phyloP scores from a whole-genome alignment of 2,329 filamentous ascomycete species.

The Penicillium sp. region DNA sequence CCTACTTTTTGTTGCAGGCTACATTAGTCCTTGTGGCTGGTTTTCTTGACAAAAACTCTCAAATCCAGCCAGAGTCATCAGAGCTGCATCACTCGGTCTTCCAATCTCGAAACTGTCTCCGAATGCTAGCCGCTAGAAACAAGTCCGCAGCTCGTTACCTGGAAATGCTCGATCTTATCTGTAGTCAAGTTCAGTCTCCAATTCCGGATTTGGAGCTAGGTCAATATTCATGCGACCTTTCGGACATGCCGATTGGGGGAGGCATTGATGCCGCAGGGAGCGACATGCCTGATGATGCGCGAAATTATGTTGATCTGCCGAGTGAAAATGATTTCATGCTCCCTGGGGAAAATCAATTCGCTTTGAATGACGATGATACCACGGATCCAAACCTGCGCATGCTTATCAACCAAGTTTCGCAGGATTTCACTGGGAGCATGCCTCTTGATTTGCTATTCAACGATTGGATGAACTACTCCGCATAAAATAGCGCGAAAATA shows the following conservation, averaged over 20 bases:
- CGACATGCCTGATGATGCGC: neutral
- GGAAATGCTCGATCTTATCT: constrained; percentile 5
- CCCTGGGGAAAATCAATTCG: neutral
- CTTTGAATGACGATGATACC: neutral
- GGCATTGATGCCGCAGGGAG: neutral
- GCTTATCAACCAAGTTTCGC: constrained; percentile 6
- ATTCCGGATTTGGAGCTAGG: neutral
- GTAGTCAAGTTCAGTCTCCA: constrained; percentile 2
- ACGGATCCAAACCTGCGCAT: constrained; percentile 2
- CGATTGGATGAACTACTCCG: constrained; percentile 2
- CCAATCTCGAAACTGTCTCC: constrained; percentile 2
- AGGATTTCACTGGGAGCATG: constrained; percentile 7
- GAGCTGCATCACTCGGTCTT: constrained; percentile 2
- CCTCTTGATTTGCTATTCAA: constrained; percentile 7
- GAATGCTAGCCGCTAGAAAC: neutral
- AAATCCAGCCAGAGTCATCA: neutral
- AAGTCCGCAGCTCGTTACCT: constrained; percentile 3
- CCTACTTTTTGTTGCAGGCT: constrained; percentile 26
- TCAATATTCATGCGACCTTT: neutral
- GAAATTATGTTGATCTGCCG: neutral
- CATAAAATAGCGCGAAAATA: neutral
- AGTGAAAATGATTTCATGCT: constrained; percentile 6
- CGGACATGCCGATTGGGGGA: neutral
- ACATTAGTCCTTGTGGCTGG: constrained; percentile 1
- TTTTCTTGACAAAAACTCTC: neutral